Evolutionary conservation across 2,329 filamentous ascomycete genomes (phyloP), one percentile per base, ranked within the genome.

Genomic region (Hypoxylon sp.): DNA sequence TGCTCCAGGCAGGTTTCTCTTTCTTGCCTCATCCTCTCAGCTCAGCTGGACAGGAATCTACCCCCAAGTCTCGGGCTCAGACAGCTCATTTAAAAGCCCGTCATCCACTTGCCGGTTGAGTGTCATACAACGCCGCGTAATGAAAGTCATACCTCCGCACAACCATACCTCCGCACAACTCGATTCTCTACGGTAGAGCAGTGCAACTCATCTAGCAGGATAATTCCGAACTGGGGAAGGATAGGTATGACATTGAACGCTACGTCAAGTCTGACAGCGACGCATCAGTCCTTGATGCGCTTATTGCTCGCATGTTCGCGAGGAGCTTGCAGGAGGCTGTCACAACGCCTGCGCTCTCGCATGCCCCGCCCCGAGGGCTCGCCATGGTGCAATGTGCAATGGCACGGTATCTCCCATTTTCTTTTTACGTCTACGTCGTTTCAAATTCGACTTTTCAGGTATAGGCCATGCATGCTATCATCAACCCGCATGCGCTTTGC

Each of bases 61-160:
- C n/a, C n/a, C n/a, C 34, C 47, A 41, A 34, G 62, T 54, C 49
- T 59, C 62, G 62, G 59, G 54, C 57, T 53, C 11, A 41, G 37
- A 17, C 54, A 59, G 62, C 59, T 56, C 37, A 48, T 41, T 55
- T n/a, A 13, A 56, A 24, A 49, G 39, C 32, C 53, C 41, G 48
- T 52, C 56, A 65, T 56, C 62, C 65, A 64, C 57, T 51, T 56
- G 46, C 13, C 32, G 47, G 56, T 59, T 56, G 50, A 49, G 56
- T 62, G 63, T 65, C 59, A 59, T 63, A 65, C 62, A 65, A 37
- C 15, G 65, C 62, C 59, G 65, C 59, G 65, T 66, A 66, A 66
- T 65, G 54, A 51, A 51, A 46, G 41, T 49, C 56, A 54, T 60
- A 58, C 51, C 4, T 26, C 7, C 24, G 4, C n/a, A n/a, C n/a